These are phyloP conservation scores for Piromyces sp. DNA, from an alignment of 192 early-diverging fungal species.

Conservation along the genomic window DNA sequence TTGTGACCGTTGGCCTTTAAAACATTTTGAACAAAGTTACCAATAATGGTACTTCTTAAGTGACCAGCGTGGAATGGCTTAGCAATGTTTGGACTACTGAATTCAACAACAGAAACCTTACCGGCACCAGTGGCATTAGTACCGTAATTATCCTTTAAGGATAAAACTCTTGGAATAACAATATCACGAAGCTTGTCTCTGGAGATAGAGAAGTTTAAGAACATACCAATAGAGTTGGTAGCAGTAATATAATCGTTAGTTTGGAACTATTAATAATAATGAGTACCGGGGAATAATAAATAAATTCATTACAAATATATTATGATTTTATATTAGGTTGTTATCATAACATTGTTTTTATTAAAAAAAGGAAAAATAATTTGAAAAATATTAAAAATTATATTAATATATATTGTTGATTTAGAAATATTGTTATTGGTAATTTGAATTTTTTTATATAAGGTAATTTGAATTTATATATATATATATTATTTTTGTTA, in stretches of 20 bases:
- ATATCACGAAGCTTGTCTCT: conserved; percentile 26
- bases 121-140: conserved; percentile 41
- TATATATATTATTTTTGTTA: too few species aligned
- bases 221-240: conserved; percentile 40
- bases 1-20: conserved; percentile 74
- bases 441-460: too few species aligned
- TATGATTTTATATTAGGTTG: too few species aligned
- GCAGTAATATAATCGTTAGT: conserved; percentile 30
- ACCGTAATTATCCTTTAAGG: conserved; percentile 37
- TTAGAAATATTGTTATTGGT: too few species aligned
- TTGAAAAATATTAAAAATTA: too few species aligned
- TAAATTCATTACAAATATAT: too few species aligned
- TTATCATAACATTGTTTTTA: too few species aligned
- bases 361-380: too few species aligned
- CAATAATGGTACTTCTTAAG: conserved; percentile 93
- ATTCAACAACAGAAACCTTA: conserved; percentile 80
- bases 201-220: conserved; percentile 59
- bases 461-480: too few species aligned
- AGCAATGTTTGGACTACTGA: conserved; percentile 91
- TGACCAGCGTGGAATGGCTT: conserved; percentile 98
- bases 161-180: conserved; percentile 32
- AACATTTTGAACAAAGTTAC: conserved; percentile 72
- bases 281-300: too few species aligned
- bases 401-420: too few species aligned
- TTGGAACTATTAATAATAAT: conserved; percentile 21